Base-by-base conservation (phyloP, 2,329 filamentous ascomycete species). In the Pseudopithomyces chartarum region DNA sequence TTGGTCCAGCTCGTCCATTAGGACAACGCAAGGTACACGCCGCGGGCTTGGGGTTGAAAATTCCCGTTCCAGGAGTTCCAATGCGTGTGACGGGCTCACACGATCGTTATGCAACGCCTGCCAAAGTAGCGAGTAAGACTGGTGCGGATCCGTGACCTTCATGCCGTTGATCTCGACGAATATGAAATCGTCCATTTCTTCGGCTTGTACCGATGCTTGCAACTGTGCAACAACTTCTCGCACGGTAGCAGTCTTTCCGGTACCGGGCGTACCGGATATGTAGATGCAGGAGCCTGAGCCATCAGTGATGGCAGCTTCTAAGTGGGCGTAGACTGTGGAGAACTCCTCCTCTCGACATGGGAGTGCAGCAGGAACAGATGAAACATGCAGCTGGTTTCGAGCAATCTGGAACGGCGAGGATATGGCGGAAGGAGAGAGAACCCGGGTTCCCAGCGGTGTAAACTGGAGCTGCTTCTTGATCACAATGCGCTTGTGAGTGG, bases 131-230 rank as follows among this genome's bases (percentile, higher is more conserved):
- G 91, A 90, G 76, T 99, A 99, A 0, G 95, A 93, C 75, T 99
- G 95, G 71, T 98, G 93, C 0, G 95, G 94, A 73, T 99, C 95
- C 0, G 95, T 96, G 66, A 99, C 93, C 80, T 99, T 99, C 95
- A 99, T 98, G 64, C 95, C 96, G 76, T 99, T 99, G 79, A 99
- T 98, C 76, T 99, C 95, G 60, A 99, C 93, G 66, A 99, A 99
- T 57, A 97, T 96, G 76, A 99, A 99, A 73, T 98, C 94, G 69
- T 99, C 95, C 40, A 99, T 84, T 76, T 98, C 94, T 69, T 99
- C 95, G 7, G 89, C 87, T 46, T 87, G 84, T 1, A 98, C 95
- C 0, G 92, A 88, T n/a, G 89, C 87, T 65, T 98, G 94, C 8
- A 99, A 84, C 59, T 92, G 90, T 5, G 90, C 87, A 15, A 99